Conservation (phyloP, 169 alveolate species). For the Neospora caninum region DNA sequence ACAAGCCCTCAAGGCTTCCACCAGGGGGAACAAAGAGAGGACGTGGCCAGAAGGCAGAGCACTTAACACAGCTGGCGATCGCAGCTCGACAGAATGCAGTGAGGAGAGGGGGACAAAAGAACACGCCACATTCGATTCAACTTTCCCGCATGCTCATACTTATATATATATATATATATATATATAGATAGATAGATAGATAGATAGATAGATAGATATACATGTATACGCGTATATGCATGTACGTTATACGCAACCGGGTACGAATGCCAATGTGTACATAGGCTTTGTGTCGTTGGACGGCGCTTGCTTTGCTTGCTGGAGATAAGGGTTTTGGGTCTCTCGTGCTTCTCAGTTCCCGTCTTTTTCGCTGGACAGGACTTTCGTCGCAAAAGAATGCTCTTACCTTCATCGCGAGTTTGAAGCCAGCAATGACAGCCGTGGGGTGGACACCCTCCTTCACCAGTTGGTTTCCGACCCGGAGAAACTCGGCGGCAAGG, state of each 20-base stretch:
- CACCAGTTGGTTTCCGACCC: conserved; percentile 94
- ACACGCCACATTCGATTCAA: no score
- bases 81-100: no score
- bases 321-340: no score
- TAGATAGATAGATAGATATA: neutral
- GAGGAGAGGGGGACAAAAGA: no score
- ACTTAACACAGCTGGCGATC: no score
- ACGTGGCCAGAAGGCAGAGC: no score
- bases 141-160: neutral
- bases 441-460: conserved; percentile 98
- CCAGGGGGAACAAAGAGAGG: no score
- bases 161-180: neutral
- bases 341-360: neutral
- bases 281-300: no score
- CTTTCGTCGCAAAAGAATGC: neutral
- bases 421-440: conserved; percentile 87
- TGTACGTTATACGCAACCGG: no score
- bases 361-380: neutral
- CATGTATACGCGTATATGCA: neutral
- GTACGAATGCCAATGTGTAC: no score
- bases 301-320: no score
- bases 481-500: conserved; percentile 97
- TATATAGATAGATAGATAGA: neutral
- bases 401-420: conserved; percentile 86
- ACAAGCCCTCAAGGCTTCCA: no score